Conservation (phyloP, 768 basidiomycete species). For the Neoboletus subvelutipes region DNA sequence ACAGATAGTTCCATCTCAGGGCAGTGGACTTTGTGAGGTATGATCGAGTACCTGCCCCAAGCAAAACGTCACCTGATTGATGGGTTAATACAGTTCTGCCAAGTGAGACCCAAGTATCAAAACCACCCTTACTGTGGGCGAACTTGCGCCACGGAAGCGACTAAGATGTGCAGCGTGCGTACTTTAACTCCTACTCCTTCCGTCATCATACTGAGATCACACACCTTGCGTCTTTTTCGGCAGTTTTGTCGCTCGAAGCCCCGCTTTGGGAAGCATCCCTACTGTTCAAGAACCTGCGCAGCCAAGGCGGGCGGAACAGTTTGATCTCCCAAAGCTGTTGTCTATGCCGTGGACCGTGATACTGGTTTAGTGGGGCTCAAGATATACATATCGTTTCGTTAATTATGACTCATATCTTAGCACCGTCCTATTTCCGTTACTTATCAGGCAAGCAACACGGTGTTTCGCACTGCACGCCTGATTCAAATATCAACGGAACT, state of each 20-base stretch:
- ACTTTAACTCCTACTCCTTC: neutral
- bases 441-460: neutral
- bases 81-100: constrained; percentile 43
- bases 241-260: constrained; percentile 33
- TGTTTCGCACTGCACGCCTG: neutral
- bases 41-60: neutral
- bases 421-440: constrained; percentile 5
- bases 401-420: constrained; percentile 27
- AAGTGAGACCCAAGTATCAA: constrained; percentile 58
- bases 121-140: constrained; percentile 64
- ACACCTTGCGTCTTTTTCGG: neutral
- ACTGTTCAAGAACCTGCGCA: constrained; percentile 35
- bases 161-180: constrained; percentile 30
- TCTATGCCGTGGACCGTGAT: neutral
- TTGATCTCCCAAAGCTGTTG: constrained; percentile 2
- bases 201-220: constrained; percentile 6
- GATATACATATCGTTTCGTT: neutral
- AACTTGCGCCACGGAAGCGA: constrained; percentile 55
- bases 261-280: constrained; percentile 35
- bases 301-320: constrained; percentile 19
- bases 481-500: neutral
- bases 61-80: constrained; percentile 5
- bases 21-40: constrained; percentile 32
- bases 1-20: constrained; percentile 7
- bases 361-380: neutral